These are phyloP conservation scores for Zea mays DNA, from an alignment of 176 grass and related monocot genomes.

Conservation along the genomic window Zm-B73-REFERENCE-NAM-5.0 NC_050096.1:245785001-245785500, in stretches of 20 bases:
- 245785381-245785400: conserved; percentile 57
- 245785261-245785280: conserved; percentile 27
- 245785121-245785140: conserved; percentile 54
- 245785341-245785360: conserved; percentile 42
- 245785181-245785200: conserved; percentile 18
- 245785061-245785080: conserved; percentile 63
- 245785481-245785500: conserved; percentile 58
- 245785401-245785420: conserved; percentile 50
- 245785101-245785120: conserved; percentile 55
- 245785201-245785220: conserved; percentile 22
- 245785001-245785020: conserved; percentile 51
- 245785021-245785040: conserved; percentile 62
- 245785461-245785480: conserved; percentile 47
- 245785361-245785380: conserved; percentile 54
- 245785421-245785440: conserved; percentile 54
- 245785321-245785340: conserved; percentile 58
- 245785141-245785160: conserved; percentile 61
- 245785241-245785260: conserved; percentile 28
- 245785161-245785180: conserved; percentile 30
- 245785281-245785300: conserved; percentile 37
- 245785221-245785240: conserved; percentile 27
- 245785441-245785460: conserved; percentile 58
- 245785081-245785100: conserved; percentile 53
- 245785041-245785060: conserved; percentile 61
- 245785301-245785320: conserved; percentile 62